These are phyloP conservation scores for Carex scoparia DNA, from an alignment of 176 grass and related monocot species.

Conservation along the genomic window DNA sequence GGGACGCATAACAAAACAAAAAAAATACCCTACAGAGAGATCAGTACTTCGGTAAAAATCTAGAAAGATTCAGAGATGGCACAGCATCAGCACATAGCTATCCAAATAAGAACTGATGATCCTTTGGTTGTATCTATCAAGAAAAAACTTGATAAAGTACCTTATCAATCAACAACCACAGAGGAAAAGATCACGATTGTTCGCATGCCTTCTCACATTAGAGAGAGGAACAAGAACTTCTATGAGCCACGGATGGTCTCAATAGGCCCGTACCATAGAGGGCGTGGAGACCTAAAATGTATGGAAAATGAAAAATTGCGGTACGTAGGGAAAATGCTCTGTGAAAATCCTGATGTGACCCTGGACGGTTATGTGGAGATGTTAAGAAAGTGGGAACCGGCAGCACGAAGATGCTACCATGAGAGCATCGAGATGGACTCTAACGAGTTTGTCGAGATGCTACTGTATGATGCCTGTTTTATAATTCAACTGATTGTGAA, in stretches of 20 bases:
- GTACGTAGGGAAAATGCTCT: not conserved
- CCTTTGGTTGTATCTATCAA: not conserved
- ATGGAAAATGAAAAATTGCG: constrained; percentile 9
- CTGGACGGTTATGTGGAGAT: not conserved
- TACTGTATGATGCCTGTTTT: constrained; percentile 12
- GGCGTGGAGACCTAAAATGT: not conserved
- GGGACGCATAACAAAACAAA: not conserved
- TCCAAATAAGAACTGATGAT: not conserved
- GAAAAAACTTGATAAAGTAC: not conserved
- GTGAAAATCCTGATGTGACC: not conserved
- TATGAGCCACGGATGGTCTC: constrained; percentile 23
- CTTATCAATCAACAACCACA: not conserved
- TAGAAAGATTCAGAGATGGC: not conserved
- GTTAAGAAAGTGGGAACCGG: not conserved
- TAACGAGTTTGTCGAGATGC: constrained; percentile 3
- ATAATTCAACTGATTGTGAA: constrained; percentile 16
- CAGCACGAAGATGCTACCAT: not conserved
- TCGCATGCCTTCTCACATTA: constrained; percentile 7
- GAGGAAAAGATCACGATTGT: not conserved
- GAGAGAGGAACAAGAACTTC: constrained; percentile 2
- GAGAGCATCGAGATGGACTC: not conserved
- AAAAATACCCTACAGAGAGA: not conserved
- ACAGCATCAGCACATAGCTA: not conserved
- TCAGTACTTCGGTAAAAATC: not conserved
- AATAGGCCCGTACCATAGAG: constrained; percentile 5